Base-by-base conservation (phyloP, 306 rosid species). In the Vachellia pachyceras region DNA sequence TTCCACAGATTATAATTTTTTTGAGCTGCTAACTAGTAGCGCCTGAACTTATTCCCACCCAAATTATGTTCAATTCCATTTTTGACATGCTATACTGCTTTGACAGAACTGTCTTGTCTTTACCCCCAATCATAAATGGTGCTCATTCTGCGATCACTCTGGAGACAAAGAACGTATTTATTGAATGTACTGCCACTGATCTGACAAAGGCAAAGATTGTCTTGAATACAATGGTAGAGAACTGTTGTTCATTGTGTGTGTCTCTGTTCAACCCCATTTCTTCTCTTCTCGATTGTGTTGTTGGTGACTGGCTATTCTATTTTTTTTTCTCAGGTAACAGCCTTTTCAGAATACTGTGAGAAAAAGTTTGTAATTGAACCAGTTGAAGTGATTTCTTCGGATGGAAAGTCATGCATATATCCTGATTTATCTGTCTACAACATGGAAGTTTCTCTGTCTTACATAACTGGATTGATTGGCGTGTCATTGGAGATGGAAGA, bases 151-250 rank as follows among this genome's bases (percentile, higher is more conserved):
- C 99, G 72, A 93, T 95, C 82, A 89, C 92, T 72, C 78, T 93
- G 78, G 91, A 91, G 89, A 95, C 98, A 4, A 93, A 88, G 91
- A 93, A 89, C 49, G 91, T 95, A 29, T 89, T 93, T 49, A 87
- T 95, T 81, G 99, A 95, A 89, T 95, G 99, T 82, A 95, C 99
- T 18, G 99, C 99, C 13, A 93, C 99, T 77, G 99, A 95, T 86
- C 86, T 91, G 81, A 95, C 98, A 41, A 95, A 95, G 87, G 99
- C 99, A 13, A 95, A 95, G 71, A 87, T 90, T 77, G 99, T 95
- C 85, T 89, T 95, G 66, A 95, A 95, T 87, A 93, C 97, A 66
- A 89, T 94, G 89, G 98, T 94, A 85, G 37, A 78, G 49, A 60
- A 44, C 61, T 66, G 84, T 71, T 47, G 40, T 80, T 72, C 33